A percentile compares a stretch with the other conserved stretches of the same genome.
phyloP scores from a whole-genome alignment of 306 rosid species.

The Quercus rubra region DNA sequence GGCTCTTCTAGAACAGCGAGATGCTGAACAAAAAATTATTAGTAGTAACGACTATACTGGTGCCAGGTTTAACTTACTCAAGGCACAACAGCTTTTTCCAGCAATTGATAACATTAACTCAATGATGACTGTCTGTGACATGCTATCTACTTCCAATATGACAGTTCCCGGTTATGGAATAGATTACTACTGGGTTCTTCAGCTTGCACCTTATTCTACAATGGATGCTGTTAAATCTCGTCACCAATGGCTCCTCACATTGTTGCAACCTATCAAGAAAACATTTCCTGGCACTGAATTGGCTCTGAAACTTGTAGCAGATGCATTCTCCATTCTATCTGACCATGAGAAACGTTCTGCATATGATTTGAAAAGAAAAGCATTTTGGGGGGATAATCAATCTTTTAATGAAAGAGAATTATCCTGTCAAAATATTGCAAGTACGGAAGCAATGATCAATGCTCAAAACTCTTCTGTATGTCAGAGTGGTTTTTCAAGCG shows the following conservation, averaged over 20 bases:
- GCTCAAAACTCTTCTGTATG: background rate
- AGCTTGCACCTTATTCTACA: background rate
- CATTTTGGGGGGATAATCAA: background rate
- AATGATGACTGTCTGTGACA: constrained; percentile 16
- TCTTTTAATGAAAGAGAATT: background rate
- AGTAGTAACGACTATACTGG: background rate
- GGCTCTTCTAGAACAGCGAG: constrained; percentile 5
- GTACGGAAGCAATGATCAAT: background rate
- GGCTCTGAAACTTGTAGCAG: constrained; percentile 14
- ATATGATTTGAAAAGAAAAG: constrained; percentile 1
- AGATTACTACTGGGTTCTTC: constrained; percentile 25
- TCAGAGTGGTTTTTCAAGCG: background rate
- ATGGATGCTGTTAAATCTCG: background rate
- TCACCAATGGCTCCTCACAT: background rate
- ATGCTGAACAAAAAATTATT: constrained; percentile 10
- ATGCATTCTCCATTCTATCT: constrained; percentile 15
- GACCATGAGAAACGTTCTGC: background rate
- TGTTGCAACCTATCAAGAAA: constrained; percentile 2
- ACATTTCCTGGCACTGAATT: constrained; percentile 7
- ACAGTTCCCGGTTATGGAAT: constrained; percentile 13
- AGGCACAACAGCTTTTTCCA: background rate
- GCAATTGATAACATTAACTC: constrained; percentile 4
- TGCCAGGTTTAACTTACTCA: constrained; percentile 9
- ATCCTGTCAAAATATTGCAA: background rate
- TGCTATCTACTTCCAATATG: constrained; percentile 11